phyloP scores from a whole-genome alignment of 2,329 filamentous ascomycete species.

The Leptographium procerum region DNA sequence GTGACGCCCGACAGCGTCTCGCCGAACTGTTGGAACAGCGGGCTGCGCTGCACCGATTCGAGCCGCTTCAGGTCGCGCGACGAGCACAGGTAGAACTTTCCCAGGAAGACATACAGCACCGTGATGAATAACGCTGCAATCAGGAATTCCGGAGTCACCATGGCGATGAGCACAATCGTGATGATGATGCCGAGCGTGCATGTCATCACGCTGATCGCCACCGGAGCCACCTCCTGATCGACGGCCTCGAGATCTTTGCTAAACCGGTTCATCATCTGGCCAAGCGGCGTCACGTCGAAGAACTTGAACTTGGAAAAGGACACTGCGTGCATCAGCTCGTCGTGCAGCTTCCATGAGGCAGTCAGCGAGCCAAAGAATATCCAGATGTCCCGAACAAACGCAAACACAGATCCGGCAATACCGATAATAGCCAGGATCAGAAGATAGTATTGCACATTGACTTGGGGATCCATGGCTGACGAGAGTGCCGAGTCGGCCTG shows the following conservation, averaged over 20 bases:
- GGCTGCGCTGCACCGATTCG: slow-evolving; percentile 88
- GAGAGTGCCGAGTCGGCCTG: slow-evolving; percentile 18
- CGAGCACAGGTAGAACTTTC: slow-evolving; percentile 77
- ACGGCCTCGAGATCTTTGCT: slow-evolving; percentile 94
- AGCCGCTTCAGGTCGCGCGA: slow-evolving; percentile 93
- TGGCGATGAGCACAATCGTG: slow-evolving; percentile 75
- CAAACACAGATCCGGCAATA: slow-evolving; percentile 64
- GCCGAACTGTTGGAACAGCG: slow-evolving; percentile 94
- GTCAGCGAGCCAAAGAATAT: slow-evolving; percentile 86
- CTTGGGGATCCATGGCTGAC: slow-evolving; percentile 30
- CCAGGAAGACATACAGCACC: slow-evolving; percentile 69
- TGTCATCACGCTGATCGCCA: slow-evolving; percentile 67
- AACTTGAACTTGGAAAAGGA: slow-evolving; percentile 92
- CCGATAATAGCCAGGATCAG: slow-evolving; percentile 73
- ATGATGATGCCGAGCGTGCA: slow-evolving; percentile 60
- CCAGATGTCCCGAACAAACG: slow-evolving; percentile 72
- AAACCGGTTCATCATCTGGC: slow-evolving; percentile 96
- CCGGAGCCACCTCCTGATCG: slow-evolving; percentile 89
- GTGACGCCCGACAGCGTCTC: slow-evolving; percentile 92
- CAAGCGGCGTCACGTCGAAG: slow-evolving; percentile 91
- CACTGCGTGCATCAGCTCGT: slow-evolving; percentile 63
- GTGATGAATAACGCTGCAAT: slow-evolving; percentile 80
- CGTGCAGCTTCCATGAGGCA: slow-evolving; percentile 77
- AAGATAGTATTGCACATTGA: slow-evolving; percentile 78
- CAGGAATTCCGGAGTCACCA: slow-evolving; percentile 83